Percentiles rank a stretch among this genome's conserved stretches.
Conservation (phyloP, 1,284 basidiomycete genomes). For the Cutaneotrichosporon sp. region DNA sequence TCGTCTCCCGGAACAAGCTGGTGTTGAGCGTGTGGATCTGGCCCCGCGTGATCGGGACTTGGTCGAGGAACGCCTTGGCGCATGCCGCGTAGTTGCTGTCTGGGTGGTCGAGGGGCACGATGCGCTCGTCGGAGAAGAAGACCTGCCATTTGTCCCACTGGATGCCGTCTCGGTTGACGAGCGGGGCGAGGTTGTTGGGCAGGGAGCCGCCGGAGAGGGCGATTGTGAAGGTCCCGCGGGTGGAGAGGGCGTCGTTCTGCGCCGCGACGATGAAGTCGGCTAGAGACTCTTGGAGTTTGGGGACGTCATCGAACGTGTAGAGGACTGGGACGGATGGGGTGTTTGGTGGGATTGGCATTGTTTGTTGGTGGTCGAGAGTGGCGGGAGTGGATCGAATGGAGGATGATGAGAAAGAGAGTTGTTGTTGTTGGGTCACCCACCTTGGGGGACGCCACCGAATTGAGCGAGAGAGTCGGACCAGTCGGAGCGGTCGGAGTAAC, state of each 20-base stretch:
- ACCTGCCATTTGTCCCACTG: constrained; percentile 98
- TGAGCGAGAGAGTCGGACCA: too few species aligned
- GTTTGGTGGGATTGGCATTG: constrained; percentile 33
- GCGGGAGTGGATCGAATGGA: too few species aligned
- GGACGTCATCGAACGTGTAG: constrained; percentile 61
- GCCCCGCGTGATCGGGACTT: constrained; percentile 64
- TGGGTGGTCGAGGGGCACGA: constrained; percentile 82
- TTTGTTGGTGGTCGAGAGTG: too few species aligned
- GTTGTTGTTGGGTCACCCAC: too few species aligned
- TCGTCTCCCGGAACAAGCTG: constrained; percentile 55
- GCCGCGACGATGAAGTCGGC: constrained; percentile 80
- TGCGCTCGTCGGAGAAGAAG: constrained; percentile 93
- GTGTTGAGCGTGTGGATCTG: constrained; percentile 85
- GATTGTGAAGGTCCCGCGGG: constrained; percentile 83
- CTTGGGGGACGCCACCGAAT: too few species aligned
- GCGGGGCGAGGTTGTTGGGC: constrained; percentile 71
- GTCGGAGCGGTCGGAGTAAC: too few species aligned
- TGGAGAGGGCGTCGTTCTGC: constrained; percentile 82
- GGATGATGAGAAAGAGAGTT: too few species aligned
- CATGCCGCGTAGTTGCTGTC: constrained; percentile 88
- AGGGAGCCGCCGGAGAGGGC: constrained; percentile 92
- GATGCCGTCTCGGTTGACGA: constrained; percentile 63
- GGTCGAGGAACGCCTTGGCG: constrained; percentile 69
- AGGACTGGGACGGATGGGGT: constrained; percentile 59
- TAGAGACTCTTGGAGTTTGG: constrained; percentile 58